A percentile compares a stretch with the other conserved stretches of the same genome.
These are phyloP conservation scores for Phaeosphaeriaceae sp. DNA, from an alignment of 2,329 filamentous ascomycete species.

Conservation along the genomic window DNA sequence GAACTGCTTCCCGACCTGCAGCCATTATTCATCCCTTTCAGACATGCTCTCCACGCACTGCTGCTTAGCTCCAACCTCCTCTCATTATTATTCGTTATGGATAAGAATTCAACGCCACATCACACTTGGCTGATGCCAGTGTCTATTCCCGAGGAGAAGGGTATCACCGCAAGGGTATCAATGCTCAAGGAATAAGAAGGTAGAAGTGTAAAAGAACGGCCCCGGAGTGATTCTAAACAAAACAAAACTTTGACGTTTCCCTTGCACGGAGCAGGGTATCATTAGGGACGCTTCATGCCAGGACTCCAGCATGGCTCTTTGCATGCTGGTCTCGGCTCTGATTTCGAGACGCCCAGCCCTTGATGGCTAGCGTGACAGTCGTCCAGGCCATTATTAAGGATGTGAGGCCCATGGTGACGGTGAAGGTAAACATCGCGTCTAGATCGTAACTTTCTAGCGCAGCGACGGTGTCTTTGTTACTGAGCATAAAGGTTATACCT, in stretches of 20 bases:
- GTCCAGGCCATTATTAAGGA: slow-evolving; percentile 87
- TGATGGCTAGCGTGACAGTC: slow-evolving; percentile 78
- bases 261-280: not conserved
- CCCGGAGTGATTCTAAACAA: not conserved
- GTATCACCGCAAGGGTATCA: slow-evolving; percentile 45
- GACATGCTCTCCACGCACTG: not conserved
- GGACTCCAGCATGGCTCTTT: slow-evolving; percentile 34
- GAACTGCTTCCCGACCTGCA: not conserved
- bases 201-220: slow-evolving; percentile 6
- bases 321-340: slow-evolving; percentile 37
- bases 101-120: not conserved
- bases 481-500: slow-evolving; percentile 91
- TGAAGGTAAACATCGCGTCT: slow-evolving; percentile 94
- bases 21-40: not conserved
- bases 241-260: not conserved
- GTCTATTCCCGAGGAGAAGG: slow-evolving; percentile 16
- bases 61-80: not conserved
- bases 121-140: not conserved
- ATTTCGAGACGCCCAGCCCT: slow-evolving; percentile 75
- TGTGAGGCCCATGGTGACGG: slow-evolving; percentile 82
- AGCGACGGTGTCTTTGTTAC: slow-evolving; percentile 76
- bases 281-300: slow-evolving; percentile 25
- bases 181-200: slow-evolving; percentile 24
- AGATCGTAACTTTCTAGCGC: slow-evolving; percentile 79
- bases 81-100: slow-evolving; percentile 19